phyloP scores from a whole-genome alignment of 257 asterid genomes.

The Capsicum rhomboideum region DNA sequence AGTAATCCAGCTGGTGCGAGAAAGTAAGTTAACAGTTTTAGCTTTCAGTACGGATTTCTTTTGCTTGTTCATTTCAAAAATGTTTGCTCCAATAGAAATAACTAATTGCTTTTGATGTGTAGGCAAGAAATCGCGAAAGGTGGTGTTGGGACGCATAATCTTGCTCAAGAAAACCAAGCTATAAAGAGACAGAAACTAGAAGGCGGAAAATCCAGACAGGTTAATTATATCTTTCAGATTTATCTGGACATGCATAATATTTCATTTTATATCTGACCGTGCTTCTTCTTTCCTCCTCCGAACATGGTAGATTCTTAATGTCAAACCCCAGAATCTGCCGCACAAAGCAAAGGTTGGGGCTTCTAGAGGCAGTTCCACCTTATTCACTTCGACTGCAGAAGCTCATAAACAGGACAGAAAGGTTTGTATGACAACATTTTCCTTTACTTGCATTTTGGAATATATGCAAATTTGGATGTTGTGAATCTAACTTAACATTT shows the following conservation, averaged over 20 bases:
- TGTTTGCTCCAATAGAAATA: not conserved
- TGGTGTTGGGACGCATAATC: constrained; percentile 38
- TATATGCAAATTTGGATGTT: not conserved
- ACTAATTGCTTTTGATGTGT: not conserved
- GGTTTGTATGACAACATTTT: constrained; percentile 24
- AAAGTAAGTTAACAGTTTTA: constrained; percentile 29
- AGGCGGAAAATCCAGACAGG: constrained; percentile 83
- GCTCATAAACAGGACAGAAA: constrained; percentile 58
- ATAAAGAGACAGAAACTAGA: constrained; percentile 87
- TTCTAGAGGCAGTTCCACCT: constrained; percentile 27
- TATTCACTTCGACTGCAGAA: constrained; percentile 36
- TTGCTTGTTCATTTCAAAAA: not conserved
- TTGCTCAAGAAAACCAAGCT: constrained; percentile 84
- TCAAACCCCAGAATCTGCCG: constrained; percentile 55
- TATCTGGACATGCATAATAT: not conserved
- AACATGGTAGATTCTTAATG: constrained; percentile 48
- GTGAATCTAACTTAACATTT: not conserved
- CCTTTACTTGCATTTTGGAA: not conserved
- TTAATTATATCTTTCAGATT: not conserved
- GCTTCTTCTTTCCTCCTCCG: not conserved
- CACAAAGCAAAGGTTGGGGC: constrained; percentile 64
- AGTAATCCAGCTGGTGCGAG: constrained; percentile 41
- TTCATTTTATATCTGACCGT: not conserved
- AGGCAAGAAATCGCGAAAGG: constrained; percentile 45
- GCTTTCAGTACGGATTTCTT: not conserved